These are phyloP conservation scores for Exophiala oligosperma DNA, from an alignment of 2,329 filamentous ascomycete species.

Conservation along the genomic window DNA sequence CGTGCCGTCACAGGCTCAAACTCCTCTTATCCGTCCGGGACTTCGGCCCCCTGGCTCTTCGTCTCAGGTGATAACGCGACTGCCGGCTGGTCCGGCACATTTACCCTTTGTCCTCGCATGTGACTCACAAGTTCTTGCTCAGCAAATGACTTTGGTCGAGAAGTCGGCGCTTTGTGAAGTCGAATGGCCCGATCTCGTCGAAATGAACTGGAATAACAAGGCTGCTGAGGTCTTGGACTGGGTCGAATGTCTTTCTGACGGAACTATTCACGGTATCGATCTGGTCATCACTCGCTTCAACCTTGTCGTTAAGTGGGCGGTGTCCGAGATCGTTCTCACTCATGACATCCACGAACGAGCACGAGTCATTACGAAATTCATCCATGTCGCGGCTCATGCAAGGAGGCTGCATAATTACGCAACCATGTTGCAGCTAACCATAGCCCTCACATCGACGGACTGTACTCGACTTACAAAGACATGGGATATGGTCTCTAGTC, in stretches of 20 bases:
- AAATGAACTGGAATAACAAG: constrained; percentile 61
- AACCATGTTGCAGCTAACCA: constrained; percentile 65
- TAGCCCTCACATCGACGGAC: constrained; percentile 62
- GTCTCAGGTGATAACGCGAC: constrained; percentile 9
- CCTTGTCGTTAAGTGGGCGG: constrained; percentile 65
- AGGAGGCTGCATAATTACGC: constrained; percentile 63
- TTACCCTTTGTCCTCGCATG: constrained; percentile 64
- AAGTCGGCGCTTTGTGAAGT: constrained; percentile 66
- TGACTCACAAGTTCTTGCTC: constrained; percentile 60
- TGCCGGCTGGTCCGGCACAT: constrained; percentile 42
- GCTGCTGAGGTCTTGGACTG: constrained; percentile 56
- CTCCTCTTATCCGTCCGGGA: neutral
- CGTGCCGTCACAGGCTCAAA: neutral
- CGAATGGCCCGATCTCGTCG: constrained; percentile 66
- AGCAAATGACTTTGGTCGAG: constrained; percentile 66
- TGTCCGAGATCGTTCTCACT: constrained; percentile 63
- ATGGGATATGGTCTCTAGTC: constrained; percentile 57
- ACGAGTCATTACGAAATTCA: constrained; percentile 62
- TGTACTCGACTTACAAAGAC: constrained; percentile 58
- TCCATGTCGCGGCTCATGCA: constrained; percentile 62
- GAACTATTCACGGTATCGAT: constrained; percentile 58
- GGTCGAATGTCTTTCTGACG: constrained; percentile 60
- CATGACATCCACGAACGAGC: constrained; percentile 58
- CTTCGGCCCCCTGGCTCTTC: neutral
- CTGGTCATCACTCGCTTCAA: constrained; percentile 67